Conservation (phyloP, 2,329 filamentous ascomycete genomes). For the Penicillium sclerotiorum region DNA sequence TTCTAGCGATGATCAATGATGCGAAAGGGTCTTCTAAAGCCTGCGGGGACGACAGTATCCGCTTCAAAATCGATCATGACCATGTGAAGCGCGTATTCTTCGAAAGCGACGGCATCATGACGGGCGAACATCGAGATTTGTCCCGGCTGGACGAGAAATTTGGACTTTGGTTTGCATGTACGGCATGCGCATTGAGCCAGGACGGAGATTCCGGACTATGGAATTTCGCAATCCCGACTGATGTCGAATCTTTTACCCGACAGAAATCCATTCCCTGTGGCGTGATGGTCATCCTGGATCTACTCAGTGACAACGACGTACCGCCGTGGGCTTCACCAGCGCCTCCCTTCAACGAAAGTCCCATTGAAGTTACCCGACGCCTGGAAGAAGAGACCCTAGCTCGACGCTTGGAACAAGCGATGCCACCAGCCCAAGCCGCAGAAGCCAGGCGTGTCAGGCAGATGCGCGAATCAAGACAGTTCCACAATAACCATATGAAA, state of each 20-base stretch:
- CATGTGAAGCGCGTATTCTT: neutral
- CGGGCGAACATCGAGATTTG: neutral
- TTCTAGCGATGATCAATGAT: neutral
- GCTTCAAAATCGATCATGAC: neutral
- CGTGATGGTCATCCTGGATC: neutral
- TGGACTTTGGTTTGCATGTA: constrained; percentile 4
- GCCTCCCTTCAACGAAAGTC: neutral
- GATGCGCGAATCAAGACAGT: neutral
- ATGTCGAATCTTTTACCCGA: neutral
- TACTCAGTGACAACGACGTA: neutral
- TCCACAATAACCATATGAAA: constrained; percentile 4
- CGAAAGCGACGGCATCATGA: neutral
- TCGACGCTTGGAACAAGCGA: neutral
- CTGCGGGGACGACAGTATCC: neutral
- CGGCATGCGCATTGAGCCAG: constrained; percentile 7
- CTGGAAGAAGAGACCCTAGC: neutral
- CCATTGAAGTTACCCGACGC: neutral
- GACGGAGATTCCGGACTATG: constrained; percentile 1
- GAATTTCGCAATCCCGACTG: constrained; percentile 6
- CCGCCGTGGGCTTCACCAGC: neutral
- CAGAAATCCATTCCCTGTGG: neutral
- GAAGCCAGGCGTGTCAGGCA: neutral
- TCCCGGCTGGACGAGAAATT: neutral
- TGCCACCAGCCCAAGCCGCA: neutral
- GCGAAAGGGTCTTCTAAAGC: neutral